Percentiles rank a stretch among this genome's conserved stretches.
These are phyloP conservation scores for Talaromyces adpressus DNA, from an alignment of 495 filamentous ascomycete species.

Conservation along the genomic window DNA sequence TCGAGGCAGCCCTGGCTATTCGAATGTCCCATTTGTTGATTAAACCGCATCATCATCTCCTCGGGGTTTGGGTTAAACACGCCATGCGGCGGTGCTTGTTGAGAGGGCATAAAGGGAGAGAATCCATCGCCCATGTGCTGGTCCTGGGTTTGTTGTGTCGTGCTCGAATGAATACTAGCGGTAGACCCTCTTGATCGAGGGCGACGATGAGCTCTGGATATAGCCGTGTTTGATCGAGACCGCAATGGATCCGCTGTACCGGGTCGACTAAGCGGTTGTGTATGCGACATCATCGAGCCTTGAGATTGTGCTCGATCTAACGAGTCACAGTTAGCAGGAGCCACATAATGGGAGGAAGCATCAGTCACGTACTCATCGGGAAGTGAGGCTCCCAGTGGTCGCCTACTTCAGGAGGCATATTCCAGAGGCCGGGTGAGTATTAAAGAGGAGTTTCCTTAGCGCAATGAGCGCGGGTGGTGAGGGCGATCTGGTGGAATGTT, in stretches of 20 bases:
- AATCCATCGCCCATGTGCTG: constrained; percentile 46
- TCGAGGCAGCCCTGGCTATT: constrained; percentile 45
- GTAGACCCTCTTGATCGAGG: constrained; percentile 78
- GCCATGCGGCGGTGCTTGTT: constrained; percentile 44
- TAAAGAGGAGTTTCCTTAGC: neutral
- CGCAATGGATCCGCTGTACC: constrained; percentile 41
- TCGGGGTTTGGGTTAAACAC: constrained; percentile 48
- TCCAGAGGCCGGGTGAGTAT: neutral
- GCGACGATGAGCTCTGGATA: constrained; percentile 55
- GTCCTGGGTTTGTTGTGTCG: constrained; percentile 60
- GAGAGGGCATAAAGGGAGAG: constrained; percentile 44
- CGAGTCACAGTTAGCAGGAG: constrained; percentile 4
- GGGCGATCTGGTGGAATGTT: constrained; percentile 20
- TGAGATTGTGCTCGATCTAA: constrained; percentile 23
- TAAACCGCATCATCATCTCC: constrained; percentile 55
- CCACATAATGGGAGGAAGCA: constrained; percentile 1
- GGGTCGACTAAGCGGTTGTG: constrained; percentile 32
- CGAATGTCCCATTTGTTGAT: constrained; percentile 49
- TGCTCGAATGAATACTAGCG: constrained; percentile 66
- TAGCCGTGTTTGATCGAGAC: constrained; percentile 52
- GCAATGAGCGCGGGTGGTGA: neutral
- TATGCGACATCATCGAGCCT: constrained; percentile 29
- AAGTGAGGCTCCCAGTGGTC: constrained; percentile 10
- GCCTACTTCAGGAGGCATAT: constrained; percentile 28
- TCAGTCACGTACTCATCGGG: constrained; percentile 6